Percentiles rank a stretch among this genome's conserved stretches.
Evolutionary conservation across 257 asterid species (phyloP).

Genomic region (Striga asiatica): DNA sequence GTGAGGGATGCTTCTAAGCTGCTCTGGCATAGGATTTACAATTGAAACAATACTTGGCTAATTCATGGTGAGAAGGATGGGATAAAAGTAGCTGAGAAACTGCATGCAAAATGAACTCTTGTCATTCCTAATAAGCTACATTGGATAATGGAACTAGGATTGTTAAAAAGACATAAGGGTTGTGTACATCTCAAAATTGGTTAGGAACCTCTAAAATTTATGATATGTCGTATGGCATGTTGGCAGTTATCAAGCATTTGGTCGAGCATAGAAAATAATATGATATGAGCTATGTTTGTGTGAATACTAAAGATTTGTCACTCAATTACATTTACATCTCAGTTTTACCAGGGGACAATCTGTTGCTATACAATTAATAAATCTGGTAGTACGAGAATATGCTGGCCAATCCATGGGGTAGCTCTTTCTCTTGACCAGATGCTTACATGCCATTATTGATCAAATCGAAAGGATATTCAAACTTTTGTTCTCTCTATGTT

Average conservation of each 20-base stretch:
- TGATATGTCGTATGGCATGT: neutral
- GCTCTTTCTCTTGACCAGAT: neutral
- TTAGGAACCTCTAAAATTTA: neutral
- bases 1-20: neutral
- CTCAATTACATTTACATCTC: slow-evolving; percentile 1
- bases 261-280: neutral
- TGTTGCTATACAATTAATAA: neutral
- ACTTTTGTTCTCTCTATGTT: neutral
- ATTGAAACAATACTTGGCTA: neutral
- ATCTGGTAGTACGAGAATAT: neutral
- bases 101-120: too few species aligned
- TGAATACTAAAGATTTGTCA: too few species aligned
- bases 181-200: neutral
- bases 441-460: neutral
- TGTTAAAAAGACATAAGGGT: neutral
- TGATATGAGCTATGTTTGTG: too few species aligned
- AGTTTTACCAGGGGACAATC: neutral
- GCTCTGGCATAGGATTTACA: neutral
- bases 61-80: neutral
- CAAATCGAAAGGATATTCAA: neutral
- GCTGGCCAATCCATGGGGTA: neutral
- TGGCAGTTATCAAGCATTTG: neutral
- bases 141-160: neutral
- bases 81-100: too few species aligned
- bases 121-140: too few species aligned